Evolutionary conservation across 2,329 filamentous ascomycete species (phyloP), one percentile per base, ranked within the genome.

Genomic region (Fusarium incarnatum): DNA sequence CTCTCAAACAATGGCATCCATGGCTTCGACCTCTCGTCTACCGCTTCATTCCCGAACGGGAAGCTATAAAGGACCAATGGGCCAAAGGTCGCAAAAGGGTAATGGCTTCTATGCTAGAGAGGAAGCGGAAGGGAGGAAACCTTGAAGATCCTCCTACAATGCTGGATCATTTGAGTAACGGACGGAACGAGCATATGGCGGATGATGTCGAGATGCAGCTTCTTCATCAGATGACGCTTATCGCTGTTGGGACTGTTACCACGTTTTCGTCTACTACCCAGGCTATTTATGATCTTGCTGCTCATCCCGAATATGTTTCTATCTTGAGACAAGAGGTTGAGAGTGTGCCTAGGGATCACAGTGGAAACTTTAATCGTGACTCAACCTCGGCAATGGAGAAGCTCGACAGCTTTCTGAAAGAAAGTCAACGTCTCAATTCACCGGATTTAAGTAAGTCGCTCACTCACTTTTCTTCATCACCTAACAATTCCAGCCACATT

Each of bases 391-490:
- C 45, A 0, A 65, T 68, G 64, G 53, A 68, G 18, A 73, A 73
- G 8, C 69, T 75, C 1, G 73, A 75, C 28, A 71, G 71, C 2
- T 75, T 73, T 12, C 63, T 75, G 20, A 73, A 72, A 8, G 73
- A 75, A 30, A 73, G 67, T 1, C 73, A 74, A 15, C 56, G 73
- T 1, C 57, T 73, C 3, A 54, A 67, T 9, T 75, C 73, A 1
- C 68, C 72, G 0, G 67, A 74, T 25, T 50, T 71, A 3, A 69
- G 72, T 74, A 57, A 0, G 71, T 47, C 1, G 1, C 16, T 0
- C 2, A 3, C 4, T 6, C 30, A 6, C 6, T 13, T 1, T 8
- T 1, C 1, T 2, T 1, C 3, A 3, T 6, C 0, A 3, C 0
- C 55, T 67, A 46, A 66, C 5, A 6, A 0, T 2, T 1, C 4